These are phyloP conservation scores for Rhinocladiella similis DNA, from an alignment of 2,329 filamentous ascomycete species.

Conservation along the genomic window DNA sequence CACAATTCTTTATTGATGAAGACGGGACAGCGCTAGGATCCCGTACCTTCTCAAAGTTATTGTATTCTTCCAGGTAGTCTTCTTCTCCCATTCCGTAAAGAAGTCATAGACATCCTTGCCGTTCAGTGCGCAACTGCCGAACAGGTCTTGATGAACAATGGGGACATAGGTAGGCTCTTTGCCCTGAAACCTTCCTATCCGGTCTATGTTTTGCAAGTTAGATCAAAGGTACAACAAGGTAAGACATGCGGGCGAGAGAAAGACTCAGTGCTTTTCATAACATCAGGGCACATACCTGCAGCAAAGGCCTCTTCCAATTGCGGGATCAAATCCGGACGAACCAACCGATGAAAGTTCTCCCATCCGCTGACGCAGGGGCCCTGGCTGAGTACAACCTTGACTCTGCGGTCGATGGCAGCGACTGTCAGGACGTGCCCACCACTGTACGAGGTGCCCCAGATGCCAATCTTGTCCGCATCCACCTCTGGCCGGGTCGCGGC, in stretches of 20 bases:
- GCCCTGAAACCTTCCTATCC: constrained; percentile 34
- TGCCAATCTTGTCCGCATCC: constrained; percentile 32
- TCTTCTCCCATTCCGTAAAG: constrained; percentile 36
- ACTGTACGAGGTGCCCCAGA: constrained; percentile 43
- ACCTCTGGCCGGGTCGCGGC: constrained; percentile 32
- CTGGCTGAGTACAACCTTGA: constrained; percentile 44
- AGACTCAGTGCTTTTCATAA: too few species aligned
- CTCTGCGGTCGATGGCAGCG: constrained; percentile 40
- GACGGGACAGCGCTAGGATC: neutral
- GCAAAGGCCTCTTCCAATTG: constrained; percentile 31
- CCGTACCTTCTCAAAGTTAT: constrained; percentile 37
- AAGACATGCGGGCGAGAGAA: neutral
- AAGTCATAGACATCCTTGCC: constrained; percentile 38
- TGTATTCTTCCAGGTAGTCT: constrained; percentile 41
- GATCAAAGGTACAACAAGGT: neutral
- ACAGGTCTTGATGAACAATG: constrained; percentile 35
- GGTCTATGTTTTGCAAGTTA: constrained; percentile 15
- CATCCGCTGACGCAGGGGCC: constrained; percentile 39
- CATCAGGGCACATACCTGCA: constrained; percentile 32
- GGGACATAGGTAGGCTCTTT: constrained; percentile 34
- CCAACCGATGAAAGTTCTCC: constrained; percentile 36
- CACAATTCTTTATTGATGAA: constrained; percentile 13
- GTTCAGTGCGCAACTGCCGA: constrained; percentile 34
- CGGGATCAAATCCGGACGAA: constrained; percentile 35
- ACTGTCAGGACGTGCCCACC: constrained; percentile 42